Evolutionary conservation across 106 monocot genomes (phyloP).

Genomic region (Alisma plantagoaquatica): DNA sequence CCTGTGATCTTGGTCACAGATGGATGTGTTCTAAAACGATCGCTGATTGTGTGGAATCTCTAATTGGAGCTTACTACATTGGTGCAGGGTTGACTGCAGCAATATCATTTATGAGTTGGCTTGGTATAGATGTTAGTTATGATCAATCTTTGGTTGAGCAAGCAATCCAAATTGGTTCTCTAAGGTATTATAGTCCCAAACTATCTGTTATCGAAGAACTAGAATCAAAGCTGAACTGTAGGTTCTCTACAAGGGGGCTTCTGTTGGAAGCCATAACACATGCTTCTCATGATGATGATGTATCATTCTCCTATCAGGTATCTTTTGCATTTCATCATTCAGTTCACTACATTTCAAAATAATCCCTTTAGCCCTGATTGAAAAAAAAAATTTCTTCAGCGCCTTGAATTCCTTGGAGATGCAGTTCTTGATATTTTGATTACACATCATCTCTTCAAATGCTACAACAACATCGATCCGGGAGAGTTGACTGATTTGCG

Average conservation of each 20-base stretch:
- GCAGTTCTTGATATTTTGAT: conserved; percentile 71
- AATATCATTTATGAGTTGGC: conserved; percentile 64
- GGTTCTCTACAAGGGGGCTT: conserved; percentile 53
- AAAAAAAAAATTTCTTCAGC: conserved; percentile 30
- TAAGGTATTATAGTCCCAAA: conserved; percentile 29
- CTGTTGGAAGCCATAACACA: conserved; percentile 86
- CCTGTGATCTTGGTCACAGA: conserved; percentile 80
- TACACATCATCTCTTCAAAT: conserved; percentile 60
- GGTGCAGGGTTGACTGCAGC: conserved; percentile 67
- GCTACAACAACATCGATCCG: conserved; percentile 56
- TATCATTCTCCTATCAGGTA: conserved; percentile 80
- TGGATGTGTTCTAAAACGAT: conserved; percentile 98
- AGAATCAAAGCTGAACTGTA: conserved; percentile 61
- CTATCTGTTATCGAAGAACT: conserved; percentile 39
- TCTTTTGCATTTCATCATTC: too few relatives aligned
- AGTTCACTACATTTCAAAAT: too few relatives aligned
- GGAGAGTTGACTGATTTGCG: conserved; percentile 80
- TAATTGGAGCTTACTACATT: conserved; percentile 90
- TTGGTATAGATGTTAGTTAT: conserved; percentile 43
- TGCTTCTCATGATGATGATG: conserved; percentile 44
- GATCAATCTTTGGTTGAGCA: conserved; percentile 40
- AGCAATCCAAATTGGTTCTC: conserved; percentile 23
- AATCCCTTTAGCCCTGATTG: too few relatives aligned
- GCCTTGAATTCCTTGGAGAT: conserved; percentile 91
- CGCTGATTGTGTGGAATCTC: conserved; percentile 90